Percentiles rank a stretch among this genome's conserved stretches.
Conservation (phyloP, 2,329 filamentous ascomycete genomes). For the Aspergillus alliaceus region DNA sequence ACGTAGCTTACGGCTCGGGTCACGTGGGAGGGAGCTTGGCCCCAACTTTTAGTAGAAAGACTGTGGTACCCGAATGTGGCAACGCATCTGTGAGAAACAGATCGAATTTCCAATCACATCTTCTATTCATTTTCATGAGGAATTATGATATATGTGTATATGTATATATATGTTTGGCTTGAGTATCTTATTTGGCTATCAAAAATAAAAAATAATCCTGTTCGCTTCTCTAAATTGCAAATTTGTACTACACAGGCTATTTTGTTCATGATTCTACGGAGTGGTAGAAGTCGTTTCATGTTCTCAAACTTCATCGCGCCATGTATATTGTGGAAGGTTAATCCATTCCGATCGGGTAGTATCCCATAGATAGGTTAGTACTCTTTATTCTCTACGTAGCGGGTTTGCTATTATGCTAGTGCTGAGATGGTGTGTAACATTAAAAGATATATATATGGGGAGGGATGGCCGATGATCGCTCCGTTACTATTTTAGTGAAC, state of each 20-base stretch:
- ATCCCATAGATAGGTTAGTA: too few species aligned
- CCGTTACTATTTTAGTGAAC: not conserved
- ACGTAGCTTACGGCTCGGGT: conserved; percentile 3
- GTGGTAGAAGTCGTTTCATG: too few species aligned
- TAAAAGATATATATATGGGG: not conserved
- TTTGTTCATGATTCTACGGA: too few species aligned
- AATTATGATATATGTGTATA: too few species aligned
- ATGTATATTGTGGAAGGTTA: too few species aligned
- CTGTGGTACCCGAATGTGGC: not conserved
- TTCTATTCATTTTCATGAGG: not conserved
- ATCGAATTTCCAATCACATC: not conserved
- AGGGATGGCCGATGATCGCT: conserved; percentile 3
- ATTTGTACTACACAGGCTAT: too few species aligned
- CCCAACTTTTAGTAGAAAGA: not conserved
- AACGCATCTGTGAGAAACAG: not conserved
- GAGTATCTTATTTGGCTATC: too few species aligned
- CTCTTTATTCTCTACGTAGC: too few species aligned
- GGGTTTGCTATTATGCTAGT: not conserved
- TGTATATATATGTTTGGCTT: too few species aligned
- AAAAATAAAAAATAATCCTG: too few species aligned
- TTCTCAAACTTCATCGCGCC: too few species aligned
- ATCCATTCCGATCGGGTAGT: not conserved
- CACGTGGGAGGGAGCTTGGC: conserved; percentile 3
- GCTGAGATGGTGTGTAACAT: not conserved
- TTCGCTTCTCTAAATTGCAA: too few species aligned